Base-by-base conservation (phyloP, 2,329 filamentous ascomycete species). In the Proliferodiscus dingleyae region DNA sequence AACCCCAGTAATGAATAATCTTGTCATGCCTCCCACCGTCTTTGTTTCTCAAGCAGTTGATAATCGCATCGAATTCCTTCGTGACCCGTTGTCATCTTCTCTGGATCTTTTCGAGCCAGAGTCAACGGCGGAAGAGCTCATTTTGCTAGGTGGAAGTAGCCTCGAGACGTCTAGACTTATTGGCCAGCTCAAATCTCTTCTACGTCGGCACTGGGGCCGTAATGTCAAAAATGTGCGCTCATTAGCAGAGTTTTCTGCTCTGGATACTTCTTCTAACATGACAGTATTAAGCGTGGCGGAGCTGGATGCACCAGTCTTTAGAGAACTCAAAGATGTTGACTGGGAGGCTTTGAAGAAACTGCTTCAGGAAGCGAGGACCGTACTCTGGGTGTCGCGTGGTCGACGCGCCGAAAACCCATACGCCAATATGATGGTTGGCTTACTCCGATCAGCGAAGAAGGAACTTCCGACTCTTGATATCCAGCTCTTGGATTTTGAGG, bases 11-110 rank as follows among this genome's bases (percentile, higher is more conserved):
- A 8, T 8, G 18, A 15, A 18, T 29, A n/a, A n/a, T 10, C 29
- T 33, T 34, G 0, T 53, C 5, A 8, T 18, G 23, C 23, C 8
- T 15, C 15, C 56, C 9, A 55, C 57, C 3, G 51, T 64, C 3
- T 55, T 66, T 30, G 37, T 61, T 1, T 50, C 62, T 0, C 66
- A 67, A 37, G 66, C 66, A 2, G 56, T 66, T 2, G 60, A 68
- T 47, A 47, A 58, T 4, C 51, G 47, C 2, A 30, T 66, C 6
- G 39, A 41, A 3, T 56, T 61, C 21, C 42, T 65, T 13, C 59
- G 62, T 6, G 40, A 57, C 5, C 63, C 65, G 2, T 42, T 65
- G 5, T 43, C 43, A 3, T 23, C 43, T 2, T 8, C 41, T 40
- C 4, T 37, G 26, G n/a, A n/a, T n/a, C n/a, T n/a, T n/a, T n/a